Base-by-base conservation (phyloP, 805 yeast species). In the Candida patagonica region DNA sequence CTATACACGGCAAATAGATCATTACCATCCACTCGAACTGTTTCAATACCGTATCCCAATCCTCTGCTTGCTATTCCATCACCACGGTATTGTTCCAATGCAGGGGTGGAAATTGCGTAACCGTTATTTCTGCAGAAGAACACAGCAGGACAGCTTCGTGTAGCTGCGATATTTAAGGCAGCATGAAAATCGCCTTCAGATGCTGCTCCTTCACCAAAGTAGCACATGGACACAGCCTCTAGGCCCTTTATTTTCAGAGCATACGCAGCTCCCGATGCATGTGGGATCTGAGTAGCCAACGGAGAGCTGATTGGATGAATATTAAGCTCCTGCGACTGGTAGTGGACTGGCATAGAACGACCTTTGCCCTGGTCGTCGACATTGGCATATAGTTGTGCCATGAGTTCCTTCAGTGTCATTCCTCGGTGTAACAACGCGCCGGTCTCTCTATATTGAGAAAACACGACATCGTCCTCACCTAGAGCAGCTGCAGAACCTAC, bases 181-280 rank as follows among this genome's bases (percentile, higher is more conserved):
- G 61, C 61, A 33, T 58, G 63, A 45, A 58, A 58, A 26, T 58
- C 63, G 9, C 63, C 63, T 41, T 58, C 63, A 12, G 61, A 55
- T 0, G 62, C 61, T 2, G 63, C 62, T 2, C 63, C 63, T 37
- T 58, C 63, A 7, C 63, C 63, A 42, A 58, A 55, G 37, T 54
- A 58, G 42, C 59, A 54, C 17, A 58, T 48, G 5, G 51, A 46
- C 23, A 52, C 44, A 2, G 53, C 55, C 13, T 47, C 43, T n/a
- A 44, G 47, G 20, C 57, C 58, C 9, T 44, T 41, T 17, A 58
- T 42, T 45, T 58, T 58, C 31, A 58, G 43, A 2, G 60, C 59
- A 30, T 58, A 58, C n/a, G 61, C 63, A 3, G 62, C 61, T 8
- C 63, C 63, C 5, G 60, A 56, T 15, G 62, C 62, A 38, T 58